These are phyloP conservation scores for Xylariaceae sp. DNA, from an alignment of 2,329 filamentous ascomycete genomes.

Conservation along the genomic window DNA sequence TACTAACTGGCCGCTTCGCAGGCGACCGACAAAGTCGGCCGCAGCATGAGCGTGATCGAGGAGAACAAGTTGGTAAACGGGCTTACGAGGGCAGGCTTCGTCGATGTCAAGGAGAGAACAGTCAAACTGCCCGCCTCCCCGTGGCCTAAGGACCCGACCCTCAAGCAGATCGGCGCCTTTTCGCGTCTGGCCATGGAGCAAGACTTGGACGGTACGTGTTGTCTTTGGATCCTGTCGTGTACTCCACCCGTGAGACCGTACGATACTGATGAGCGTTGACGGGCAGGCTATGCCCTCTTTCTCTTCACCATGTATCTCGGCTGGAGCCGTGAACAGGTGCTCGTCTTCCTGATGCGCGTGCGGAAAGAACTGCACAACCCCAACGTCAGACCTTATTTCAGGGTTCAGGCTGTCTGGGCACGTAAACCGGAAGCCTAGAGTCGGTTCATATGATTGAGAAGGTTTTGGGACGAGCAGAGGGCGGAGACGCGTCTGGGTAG, in stretches of 20 bases:
- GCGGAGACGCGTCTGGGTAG: too few species aligned
- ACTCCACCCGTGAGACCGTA: neutral
- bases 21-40: conserved; percentile 25
- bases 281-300: conserved; percentile 19
- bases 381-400: conserved; percentile 19
- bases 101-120: conserved; percentile 45
- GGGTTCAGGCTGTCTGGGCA: conserved; percentile 15
- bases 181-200: conserved; percentile 19
- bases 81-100: conserved; percentile 49
- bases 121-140: conserved; percentile 35
- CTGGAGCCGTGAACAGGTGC: conserved; percentile 16
- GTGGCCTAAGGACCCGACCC: conserved; percentile 22
- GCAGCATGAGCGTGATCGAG: conserved; percentile 42
- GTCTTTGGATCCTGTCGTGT: neutral
- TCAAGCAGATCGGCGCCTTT: conserved; percentile 22
- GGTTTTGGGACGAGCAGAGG: too few species aligned
- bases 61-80: conserved; percentile 42
- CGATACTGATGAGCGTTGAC: neutral
- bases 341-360: conserved; percentile 14
- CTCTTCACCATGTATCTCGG: conserved; percentile 19
- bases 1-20: conserved; percentile 1
- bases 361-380: conserved; percentile 15
- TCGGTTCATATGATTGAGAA: too few species aligned
- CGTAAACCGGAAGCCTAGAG: conserved; percentile 16
- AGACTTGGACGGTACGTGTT: conserved; percentile 19